A percentile compares a stretch with the other conserved stretches of the same genome.
Evolutionary conservation across 768 basidiomycete genomes (phyloP).

Genomic region (Fomitopsis serialis): DNA sequence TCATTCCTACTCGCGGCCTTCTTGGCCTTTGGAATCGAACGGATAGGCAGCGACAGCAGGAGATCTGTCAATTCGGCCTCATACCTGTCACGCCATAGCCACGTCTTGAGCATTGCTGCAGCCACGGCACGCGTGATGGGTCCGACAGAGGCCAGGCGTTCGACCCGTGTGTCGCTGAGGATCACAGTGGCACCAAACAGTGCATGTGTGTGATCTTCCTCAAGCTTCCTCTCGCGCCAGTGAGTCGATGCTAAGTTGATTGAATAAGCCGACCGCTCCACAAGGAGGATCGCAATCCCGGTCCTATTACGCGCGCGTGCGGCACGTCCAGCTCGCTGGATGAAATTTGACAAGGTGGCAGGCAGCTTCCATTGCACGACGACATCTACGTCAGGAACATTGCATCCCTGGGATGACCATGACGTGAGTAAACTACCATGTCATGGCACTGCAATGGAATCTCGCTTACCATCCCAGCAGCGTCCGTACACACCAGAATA

Average conservation of each 20-base stretch:
- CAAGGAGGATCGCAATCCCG: constrained; percentile 5
- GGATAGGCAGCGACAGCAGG: background rate
- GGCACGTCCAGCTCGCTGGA: constrained; percentile 30
- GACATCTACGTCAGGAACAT: constrained; percentile 25
- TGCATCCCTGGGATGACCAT: constrained; percentile 10
- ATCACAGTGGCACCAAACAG: constrained; percentile 1
- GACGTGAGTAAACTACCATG: too few species aligned
- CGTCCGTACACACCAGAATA: constrained; percentile 31
- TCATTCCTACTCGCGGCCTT: too few species aligned
- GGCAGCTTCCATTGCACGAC: constrained; percentile 36
- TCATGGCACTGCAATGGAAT: background rate
- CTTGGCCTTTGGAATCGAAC: background rate
- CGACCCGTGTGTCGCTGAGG: background rate
- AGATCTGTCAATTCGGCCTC: background rate
- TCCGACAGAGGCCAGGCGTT: background rate
- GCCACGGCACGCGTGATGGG: background rate
- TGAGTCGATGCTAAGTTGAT: background rate
- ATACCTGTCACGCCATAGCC: constrained; percentile 1
- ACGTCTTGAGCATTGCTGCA: background rate
- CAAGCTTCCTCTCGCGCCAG: background rate
- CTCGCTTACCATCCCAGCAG: constrained; percentile 31
- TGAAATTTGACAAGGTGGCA: constrained; percentile 21
- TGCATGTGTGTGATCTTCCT: constrained; percentile 4
- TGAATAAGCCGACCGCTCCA: constrained; percentile 4
- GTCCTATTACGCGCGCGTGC: constrained; percentile 12